A percentile compares a stretch with the other conserved stretches of the same genome.
These are phyloP conservation scores for Chaetomium globosum DNA, from an alignment of 2,329 filamentous ascomycete species.

Conservation along the genomic window DNA sequence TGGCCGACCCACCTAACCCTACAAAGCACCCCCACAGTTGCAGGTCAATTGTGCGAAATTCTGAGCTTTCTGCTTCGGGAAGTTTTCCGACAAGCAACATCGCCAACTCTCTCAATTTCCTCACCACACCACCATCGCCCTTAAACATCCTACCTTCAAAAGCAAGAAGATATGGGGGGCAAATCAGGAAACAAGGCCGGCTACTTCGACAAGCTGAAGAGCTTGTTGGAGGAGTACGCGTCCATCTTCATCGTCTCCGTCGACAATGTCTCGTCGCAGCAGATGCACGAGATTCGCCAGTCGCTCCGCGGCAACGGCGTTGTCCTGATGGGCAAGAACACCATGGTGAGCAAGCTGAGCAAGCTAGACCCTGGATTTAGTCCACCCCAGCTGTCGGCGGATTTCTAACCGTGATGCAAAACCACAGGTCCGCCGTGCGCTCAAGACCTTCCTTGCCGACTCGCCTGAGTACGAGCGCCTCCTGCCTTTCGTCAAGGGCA, in stretches of 20 bases:
- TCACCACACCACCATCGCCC: conserved; percentile 56
- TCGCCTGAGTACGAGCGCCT: conserved; percentile 97
- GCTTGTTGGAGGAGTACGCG: conserved; percentile 92
- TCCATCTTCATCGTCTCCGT: conserved; percentile 96
- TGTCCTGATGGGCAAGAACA: conserved; percentile 99
- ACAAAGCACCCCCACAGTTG: conserved; percentile 31
- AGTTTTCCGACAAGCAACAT: conserved; percentile 31
- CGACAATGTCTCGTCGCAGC: conserved; percentile 99
- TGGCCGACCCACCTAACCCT: conserved; percentile 33
- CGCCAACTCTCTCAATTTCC: conserved; percentile 27
- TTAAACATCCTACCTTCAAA: conserved; percentile 98
- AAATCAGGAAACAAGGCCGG: conserved; percentile 89
- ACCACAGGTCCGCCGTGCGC: conserved; percentile 82
- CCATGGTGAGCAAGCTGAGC: conserved; percentile 73
- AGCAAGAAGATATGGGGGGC: conserved; percentile 99
- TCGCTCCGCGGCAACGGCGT: conserved; percentile 88
- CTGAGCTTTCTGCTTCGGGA: conserved; percentile 27
- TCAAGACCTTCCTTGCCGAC: conserved; percentile 91
- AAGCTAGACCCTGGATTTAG: not conserved
- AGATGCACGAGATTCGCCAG: conserved; percentile 99
- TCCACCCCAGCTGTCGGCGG: not conserved
- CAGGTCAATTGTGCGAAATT: conserved; percentile 37
- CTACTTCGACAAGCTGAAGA: conserved; percentile 99
- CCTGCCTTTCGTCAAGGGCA: conserved; percentile 92
- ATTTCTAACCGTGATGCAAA: conserved; percentile 14